Evolutionary conservation across 2,329 filamentous ascomycete genomes (phyloP), one percentile per base, ranked within the genome.

Genomic region (Cercospora nicotianae): DNA sequence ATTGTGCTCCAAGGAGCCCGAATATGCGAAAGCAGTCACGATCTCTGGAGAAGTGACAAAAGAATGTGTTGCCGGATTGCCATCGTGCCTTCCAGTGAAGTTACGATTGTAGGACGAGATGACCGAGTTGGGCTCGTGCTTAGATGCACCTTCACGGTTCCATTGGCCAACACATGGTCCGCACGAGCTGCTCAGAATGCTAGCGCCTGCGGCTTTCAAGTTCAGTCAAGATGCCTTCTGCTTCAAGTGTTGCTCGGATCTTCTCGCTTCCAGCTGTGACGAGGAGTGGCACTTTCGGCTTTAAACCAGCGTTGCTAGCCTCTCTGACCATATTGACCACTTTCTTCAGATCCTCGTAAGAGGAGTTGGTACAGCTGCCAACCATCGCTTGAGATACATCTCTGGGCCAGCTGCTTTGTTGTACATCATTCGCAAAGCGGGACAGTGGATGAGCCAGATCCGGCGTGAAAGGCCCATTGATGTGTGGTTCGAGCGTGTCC

Each of bases 41-140:
- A 97, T 84, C 79, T 96, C 93, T 67, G 93, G 93, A 10, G 92
- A 96, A 71, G 93, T 90, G 73, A 96, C 93, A 81, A 97, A 96
- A 67, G 92, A 92, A 85, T 96, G 93, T 62, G 93, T 96, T 63
- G 92, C 92, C 42, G 93, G 93, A 86, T 96, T 97, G 73, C 92
- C 93, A 76, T 96, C 93, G 81, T 98, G 98, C 80, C 94, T 92
- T 73, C 94, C 94, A 70, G 94, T 97, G 86, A 98, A 98, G 89
- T 98, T 98, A 83, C 94, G 93, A 90, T 98, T 98, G 90, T 97
- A 98, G 30, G 94, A 98, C 42, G 94, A 97, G 79, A 98, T 86
- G 80, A 98, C 98, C 5, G 93, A 95, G 89, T 98, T 98, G 77
- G 93, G 85, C 75, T 91, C 89, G 74, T 94, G 94, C 88, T 97